These are phyloP conservation scores for Cymodocea nodosa DNA, from an alignment of 116 monocot genomes.

Conservation along the genomic window DNA sequence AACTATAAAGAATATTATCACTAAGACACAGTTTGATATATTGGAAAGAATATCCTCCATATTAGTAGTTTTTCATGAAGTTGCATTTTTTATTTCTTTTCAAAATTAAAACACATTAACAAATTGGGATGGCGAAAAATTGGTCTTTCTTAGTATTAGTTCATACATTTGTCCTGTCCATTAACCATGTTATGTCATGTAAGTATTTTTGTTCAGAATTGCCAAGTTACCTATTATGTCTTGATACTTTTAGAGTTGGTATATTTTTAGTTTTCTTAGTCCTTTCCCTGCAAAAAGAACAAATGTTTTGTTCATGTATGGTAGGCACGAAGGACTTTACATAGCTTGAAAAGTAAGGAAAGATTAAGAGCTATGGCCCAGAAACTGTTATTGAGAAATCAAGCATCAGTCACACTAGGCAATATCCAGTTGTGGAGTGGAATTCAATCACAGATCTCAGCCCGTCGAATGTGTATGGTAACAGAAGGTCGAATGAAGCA, in stretches of 20 bases:
- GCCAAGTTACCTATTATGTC: background rate
- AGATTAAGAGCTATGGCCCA: conserved; percentile 32
- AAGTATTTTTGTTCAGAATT: too few species aligned
- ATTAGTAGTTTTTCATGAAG: too few species aligned
- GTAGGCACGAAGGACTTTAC: conserved; percentile 58
- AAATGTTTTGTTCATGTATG: background rate
- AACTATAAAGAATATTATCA: too few species aligned
- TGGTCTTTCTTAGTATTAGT: too few species aligned
- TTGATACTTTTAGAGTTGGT: background rate
- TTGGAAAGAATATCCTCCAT: too few species aligned
- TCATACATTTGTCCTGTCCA: too few species aligned
- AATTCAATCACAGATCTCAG: conserved; percentile 59
- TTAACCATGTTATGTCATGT: too few species aligned
- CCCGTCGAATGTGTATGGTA: conserved; percentile 60
- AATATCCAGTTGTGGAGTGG: conserved; percentile 54
- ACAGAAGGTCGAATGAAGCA: conserved; percentile 60
- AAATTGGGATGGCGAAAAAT: too few species aligned
- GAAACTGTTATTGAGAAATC: conserved; percentile 32
- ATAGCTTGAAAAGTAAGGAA: conserved; percentile 31
- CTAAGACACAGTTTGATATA: too few species aligned
- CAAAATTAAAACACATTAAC: too few species aligned
- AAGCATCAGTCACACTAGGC: conserved; percentile 33
- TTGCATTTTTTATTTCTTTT: too few species aligned
- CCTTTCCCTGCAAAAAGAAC: background rate
- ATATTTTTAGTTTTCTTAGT: background rate